Evolutionary conservation across 2,329 filamentous ascomycete species (phyloP).

Genomic region (Colletotrichum kahawae): DNA sequence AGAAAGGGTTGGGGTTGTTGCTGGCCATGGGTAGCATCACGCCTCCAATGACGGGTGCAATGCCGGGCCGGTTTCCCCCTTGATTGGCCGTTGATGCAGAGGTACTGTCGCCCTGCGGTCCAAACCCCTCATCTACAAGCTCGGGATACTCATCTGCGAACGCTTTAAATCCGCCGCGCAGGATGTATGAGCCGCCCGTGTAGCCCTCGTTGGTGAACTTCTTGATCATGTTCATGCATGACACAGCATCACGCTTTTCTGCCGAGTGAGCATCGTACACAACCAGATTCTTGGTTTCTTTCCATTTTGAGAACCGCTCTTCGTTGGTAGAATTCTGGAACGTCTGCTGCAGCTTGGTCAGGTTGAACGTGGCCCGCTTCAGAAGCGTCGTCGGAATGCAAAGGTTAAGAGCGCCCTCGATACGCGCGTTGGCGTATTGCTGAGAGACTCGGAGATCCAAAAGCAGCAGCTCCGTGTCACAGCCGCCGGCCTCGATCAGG

Average conservation of each 20-base stretch:
- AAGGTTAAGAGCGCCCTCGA: slow-evolving; percentile 83
- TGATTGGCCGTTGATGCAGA: slow-evolving; percentile 50
- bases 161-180: slow-evolving; percentile 81
- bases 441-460: slow-evolving; percentile 88
- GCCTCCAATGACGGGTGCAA: slow-evolving; percentile 85
- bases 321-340: slow-evolving; percentile 77
- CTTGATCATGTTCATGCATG: slow-evolving; percentile 86
- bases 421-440: slow-evolving; percentile 76
- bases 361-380: slow-evolving; percentile 88
- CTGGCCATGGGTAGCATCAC: slow-evolving; percentile 78
- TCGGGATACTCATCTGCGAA: slow-evolving; percentile 73
- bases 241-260: slow-evolving; percentile 79
- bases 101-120: slow-evolving; percentile 33
- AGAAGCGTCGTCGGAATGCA: slow-evolving; percentile 95
- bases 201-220: slow-evolving; percentile 91
- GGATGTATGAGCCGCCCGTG: slow-evolving; percentile 72
- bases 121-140: slow-evolving; percentile 60
- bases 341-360: slow-evolving; percentile 85
- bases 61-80: slow-evolving; percentile 47
- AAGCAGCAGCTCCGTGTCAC: slow-evolving; percentile 61
- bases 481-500: slow-evolving; percentile 50
- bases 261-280: slow-evolving; percentile 84
- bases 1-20: slow-evolving; percentile 84
- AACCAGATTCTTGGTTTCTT: slow-evolving; percentile 74
- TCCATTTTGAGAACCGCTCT: slow-evolving; percentile 78